Evolutionary conservation across 2,329 filamentous ascomycete species (phyloP), one percentile per base, ranked within the genome.

Genomic region (Sporothrix mexicana): DNA sequence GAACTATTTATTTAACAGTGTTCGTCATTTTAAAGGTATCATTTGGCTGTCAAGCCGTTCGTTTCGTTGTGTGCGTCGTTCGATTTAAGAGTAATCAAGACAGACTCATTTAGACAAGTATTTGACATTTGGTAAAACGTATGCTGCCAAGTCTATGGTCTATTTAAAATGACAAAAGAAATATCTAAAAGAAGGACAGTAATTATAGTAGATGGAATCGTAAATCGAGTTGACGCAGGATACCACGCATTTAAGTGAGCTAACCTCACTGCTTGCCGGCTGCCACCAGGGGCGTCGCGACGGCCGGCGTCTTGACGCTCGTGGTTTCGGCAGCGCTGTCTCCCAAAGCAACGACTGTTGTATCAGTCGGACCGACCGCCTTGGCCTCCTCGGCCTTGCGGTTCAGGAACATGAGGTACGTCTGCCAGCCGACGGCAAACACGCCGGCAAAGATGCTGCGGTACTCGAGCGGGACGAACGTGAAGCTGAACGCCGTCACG

Each of bases 371-470:
- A 72, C 41, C 57, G 9, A 74, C 71, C 10, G 64, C 83, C 75
- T 88, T 87, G 76, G 64, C 83, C 67, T 84, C 84, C 80, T 94
- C 93, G 1, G 93, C 93, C 74, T 85, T 84, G 78, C 91, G 87
- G 78, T 97, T 97, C 78, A 97, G 81, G 81, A 90, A 92, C 77
- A 91, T 93, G 77, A 98, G 79, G 84, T 97, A 98, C 0, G 93
- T 94, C 86, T 97, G 95, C 95, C 95, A 98, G 0, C 92, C 93
- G 69, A 97, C 91, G 0, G 93, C 93, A 76, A 97, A 87, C 7
- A 92, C 83, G 0, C 93, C 93, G 0, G 92, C 89, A 77, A 97
- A 96, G 17, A 97, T 87, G 77, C 90, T 93, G 69, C 95, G 86
- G 81, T 93, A 95, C 78, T 95, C 90, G 66, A 94, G 85, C 36